phyloP scores from a whole-genome alignment of 2,329 filamentous ascomycete species.

The Hypoxylon sp. region DNA sequence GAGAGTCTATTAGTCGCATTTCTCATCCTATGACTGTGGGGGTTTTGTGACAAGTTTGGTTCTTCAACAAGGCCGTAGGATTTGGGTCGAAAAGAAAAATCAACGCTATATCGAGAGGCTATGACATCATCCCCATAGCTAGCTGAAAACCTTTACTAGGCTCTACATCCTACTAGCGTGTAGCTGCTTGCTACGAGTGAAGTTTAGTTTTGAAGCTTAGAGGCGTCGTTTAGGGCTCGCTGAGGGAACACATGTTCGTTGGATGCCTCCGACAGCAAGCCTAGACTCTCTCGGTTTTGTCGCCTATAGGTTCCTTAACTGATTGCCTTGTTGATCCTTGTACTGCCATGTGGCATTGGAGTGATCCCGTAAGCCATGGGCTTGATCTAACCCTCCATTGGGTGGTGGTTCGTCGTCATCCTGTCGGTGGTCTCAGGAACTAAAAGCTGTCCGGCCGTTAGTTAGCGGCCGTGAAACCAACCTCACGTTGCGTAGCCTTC shows the following conservation, averaged over 20 bases:
- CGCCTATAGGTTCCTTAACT: conserved; percentile 11
- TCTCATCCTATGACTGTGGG: conserved; percentile 9
- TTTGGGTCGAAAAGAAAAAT: conserved; percentile 6
- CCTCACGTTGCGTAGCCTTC: conserved; percentile 6
- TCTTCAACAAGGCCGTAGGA: conserved; percentile 20
- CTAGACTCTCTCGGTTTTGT: conserved; percentile 13
- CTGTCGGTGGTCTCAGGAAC: conserved; percentile 17
- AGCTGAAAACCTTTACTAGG: conserved; percentile 28
- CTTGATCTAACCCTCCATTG: conserved; percentile 16
- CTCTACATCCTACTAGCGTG: neutral
- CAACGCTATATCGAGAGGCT: conserved; percentile 8
- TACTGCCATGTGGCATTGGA: conserved; percentile 35
- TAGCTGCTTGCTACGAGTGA: neutral
- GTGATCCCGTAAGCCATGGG: conserved; percentile 14
- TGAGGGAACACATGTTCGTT: conserved; percentile 12
- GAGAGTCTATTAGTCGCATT: conserved; percentile 3
- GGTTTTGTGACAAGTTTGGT: conserved; percentile 12
- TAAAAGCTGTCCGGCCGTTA: conserved; percentile 19
- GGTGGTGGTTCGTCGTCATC: conserved; percentile 25
- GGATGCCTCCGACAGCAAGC: conserved; percentile 14
- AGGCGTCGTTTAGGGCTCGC: conserved; percentile 6
- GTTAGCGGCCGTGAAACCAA: conserved; percentile 22
- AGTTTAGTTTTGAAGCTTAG: neutral
- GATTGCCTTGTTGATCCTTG: conserved; percentile 29
- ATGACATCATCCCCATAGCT: conserved; percentile 18